Conservation (phyloP, 176 grass and related monocot genomes). For the Thinopyrum elongatum region DNA sequence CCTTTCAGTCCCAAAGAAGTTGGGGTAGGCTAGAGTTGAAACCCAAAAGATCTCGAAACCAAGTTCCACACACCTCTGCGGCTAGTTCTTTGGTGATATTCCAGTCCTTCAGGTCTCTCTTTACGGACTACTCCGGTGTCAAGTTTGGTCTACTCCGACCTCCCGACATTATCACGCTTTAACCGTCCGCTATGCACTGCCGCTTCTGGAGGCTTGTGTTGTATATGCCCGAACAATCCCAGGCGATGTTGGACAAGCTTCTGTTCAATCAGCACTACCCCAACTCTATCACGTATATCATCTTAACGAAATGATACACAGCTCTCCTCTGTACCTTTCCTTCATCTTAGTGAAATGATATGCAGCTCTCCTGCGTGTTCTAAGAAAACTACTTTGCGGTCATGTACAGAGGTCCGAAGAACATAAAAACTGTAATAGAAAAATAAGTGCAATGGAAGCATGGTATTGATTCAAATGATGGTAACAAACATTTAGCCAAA, state of each 20-base stretch:
- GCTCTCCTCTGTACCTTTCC: not conserved
- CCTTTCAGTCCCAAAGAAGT: not conserved
- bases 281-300: not conserved
- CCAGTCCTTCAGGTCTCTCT: not conserved
- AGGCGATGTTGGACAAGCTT: not conserved
- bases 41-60: not conserved
- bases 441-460: not conserved
- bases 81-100: not conserved
- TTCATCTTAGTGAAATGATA: not conserved
- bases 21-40: not conserved
- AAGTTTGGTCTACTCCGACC: not conserved
- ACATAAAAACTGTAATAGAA: not conserved
- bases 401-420: not conserved
- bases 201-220: not conserved
- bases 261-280: not conserved
- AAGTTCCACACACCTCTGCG: not conserved
- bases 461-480: slow-evolving; percentile 1
- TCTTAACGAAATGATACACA: not conserved
- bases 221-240: not conserved
- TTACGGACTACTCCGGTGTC: not conserved
- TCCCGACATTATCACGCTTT: not conserved
- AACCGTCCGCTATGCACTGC: not conserved
- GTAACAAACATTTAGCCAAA: slow-evolving; percentile 11
- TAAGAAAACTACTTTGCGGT: not conserved
- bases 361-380: not conserved